These are phyloP conservation scores for Cladophialophora exuberans DNA, from an alignment of 2,329 filamentous ascomycete genomes.

Conservation along the genomic window DNA sequence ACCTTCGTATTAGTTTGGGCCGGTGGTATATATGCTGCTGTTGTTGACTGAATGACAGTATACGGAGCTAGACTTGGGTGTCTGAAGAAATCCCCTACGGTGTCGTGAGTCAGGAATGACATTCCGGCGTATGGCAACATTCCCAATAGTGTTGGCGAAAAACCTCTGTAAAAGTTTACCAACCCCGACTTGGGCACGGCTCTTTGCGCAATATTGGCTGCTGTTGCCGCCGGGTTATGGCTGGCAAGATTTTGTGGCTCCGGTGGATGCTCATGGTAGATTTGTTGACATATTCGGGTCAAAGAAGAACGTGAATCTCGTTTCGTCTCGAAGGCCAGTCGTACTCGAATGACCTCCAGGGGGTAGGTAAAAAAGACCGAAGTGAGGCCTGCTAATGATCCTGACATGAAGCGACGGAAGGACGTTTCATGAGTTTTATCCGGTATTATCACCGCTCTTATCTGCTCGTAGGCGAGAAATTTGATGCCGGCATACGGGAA, in stretches of 20 bases:
- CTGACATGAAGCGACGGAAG: slow-evolving; percentile 62
- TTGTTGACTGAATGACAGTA: slow-evolving; percentile 69
- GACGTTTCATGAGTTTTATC: slow-evolving; percentile 76
- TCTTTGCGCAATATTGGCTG: slow-evolving; percentile 49
- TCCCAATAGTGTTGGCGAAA: slow-evolving; percentile 83
- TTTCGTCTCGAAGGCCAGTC: slow-evolving; percentile 92
- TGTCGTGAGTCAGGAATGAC: slow-evolving; percentile 94
- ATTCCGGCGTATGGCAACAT: slow-evolving; percentile 97
- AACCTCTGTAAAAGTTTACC: slow-evolving; percentile 92
- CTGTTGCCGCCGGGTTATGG: slow-evolving; percentile 41
- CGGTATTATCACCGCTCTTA: slow-evolving; percentile 77
- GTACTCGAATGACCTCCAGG: slow-evolving; percentile 87
- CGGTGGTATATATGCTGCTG: slow-evolving; percentile 36
- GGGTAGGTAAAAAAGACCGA: slow-evolving; percentile 97
- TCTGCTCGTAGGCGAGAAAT: slow-evolving; percentile 96
- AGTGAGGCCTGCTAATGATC: slow-evolving; percentile 68
- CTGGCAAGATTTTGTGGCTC: slow-evolving; percentile 42
- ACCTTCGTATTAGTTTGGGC: slow-evolving; percentile 42
- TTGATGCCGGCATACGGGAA: slow-evolving; percentile 98
- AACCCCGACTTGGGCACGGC: slow-evolving; percentile 69
- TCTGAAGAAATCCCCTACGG: slow-evolving; percentile 80
- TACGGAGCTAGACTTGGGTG: slow-evolving; percentile 67
- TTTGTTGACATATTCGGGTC: slow-evolving; percentile 76
- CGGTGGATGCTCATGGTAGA: slow-evolving; percentile 75
- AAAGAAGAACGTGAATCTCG: slow-evolving; percentile 70